Evolutionary conservation across 2,329 filamentous ascomycete genomes (phyloP).

Genomic region (Gyromitra esculenta): DNA sequence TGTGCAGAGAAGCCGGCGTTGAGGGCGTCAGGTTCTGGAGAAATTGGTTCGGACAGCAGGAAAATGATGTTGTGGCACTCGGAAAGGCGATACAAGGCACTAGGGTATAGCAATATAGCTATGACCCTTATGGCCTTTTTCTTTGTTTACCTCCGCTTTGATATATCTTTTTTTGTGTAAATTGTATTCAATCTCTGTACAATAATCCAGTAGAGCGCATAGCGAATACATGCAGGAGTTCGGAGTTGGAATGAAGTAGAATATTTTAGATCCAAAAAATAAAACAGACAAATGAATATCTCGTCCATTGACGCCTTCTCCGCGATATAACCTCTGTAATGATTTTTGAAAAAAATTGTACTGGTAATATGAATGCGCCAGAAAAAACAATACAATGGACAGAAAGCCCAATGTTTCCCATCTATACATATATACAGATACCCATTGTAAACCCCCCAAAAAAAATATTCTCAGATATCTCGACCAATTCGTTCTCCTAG

Average conservation of each 20-base stretch:
- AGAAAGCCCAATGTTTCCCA: constrained; percentile 6
- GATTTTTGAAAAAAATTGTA: constrained; percentile 26
- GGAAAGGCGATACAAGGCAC: constrained; percentile 4
- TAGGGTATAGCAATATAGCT: constrained; percentile 19
- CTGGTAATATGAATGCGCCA: constrained; percentile 38
- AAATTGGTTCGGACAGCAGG: constrained; percentile 67
- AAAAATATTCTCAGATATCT: background rate
- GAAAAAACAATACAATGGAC: constrained; percentile 21
- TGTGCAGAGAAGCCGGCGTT: constrained; percentile 91
- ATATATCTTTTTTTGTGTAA: background rate
- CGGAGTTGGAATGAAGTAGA: constrained; percentile 16
- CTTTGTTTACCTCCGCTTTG: background rate
- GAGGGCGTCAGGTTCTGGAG: constrained; percentile 94
- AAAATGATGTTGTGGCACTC: background rate
- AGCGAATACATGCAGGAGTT: constrained; percentile 30
- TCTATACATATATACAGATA: constrained; percentile 14
- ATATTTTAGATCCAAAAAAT: background rate
- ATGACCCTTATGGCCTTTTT: background rate
- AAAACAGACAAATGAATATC: background rate
- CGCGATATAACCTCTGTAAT: background rate
- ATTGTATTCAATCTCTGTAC: constrained; percentile 31
- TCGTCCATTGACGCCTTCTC: background rate
- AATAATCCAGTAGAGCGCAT: constrained; percentile 33
- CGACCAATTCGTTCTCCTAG: background rate
- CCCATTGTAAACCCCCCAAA: background rate